phyloP scores from a whole-genome alignment of 139 green algal species.

The Ettlia oleoabundans region DNA sequence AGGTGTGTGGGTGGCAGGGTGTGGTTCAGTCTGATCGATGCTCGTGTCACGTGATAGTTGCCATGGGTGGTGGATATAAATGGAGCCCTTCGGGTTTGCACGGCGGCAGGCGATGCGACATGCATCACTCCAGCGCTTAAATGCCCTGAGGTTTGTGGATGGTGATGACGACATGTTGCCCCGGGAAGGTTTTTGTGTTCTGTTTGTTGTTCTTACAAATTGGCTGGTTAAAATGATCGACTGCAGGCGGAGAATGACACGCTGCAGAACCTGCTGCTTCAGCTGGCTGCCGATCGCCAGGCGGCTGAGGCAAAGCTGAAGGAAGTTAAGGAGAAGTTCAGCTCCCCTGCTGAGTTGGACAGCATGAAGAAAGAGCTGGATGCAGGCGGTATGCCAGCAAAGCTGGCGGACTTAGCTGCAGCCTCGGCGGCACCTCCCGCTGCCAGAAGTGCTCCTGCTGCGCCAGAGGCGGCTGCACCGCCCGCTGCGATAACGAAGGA shows the following conservation, averaged over 20 bases:
- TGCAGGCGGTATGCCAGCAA: neutral
- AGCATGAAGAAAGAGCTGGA: neutral
- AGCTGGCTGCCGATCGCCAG: constrained; percentile 71
- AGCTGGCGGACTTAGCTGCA: neutral
- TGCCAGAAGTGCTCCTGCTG: neutral
- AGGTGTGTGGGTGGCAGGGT: constrained; percentile 32
- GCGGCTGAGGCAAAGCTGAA: constrained; percentile 52
- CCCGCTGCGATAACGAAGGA: neutral
- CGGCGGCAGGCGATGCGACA: no score
- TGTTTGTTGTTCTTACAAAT: no score
- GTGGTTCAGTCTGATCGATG: no score
- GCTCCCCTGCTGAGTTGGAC: constrained; percentile 1
- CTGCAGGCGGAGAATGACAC: constrained; percentile 77
- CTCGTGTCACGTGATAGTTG: no score
- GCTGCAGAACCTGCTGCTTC: constrained; percentile 68
- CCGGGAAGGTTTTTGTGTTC: neutral
- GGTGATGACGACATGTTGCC: no score
- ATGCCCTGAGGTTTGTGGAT: no score
- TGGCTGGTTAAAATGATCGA: no score
- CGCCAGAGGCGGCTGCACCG: neutral
- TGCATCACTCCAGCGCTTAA: no score
- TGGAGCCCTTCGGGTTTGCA: no score
- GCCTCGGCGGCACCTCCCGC: neutral
- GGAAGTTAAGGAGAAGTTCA: constrained; percentile 43
- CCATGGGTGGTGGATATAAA: neutral